Evolutionary conservation across 2,329 filamentous ascomycete genomes (phyloP), one percentile per base, ranked within the genome.

Genomic region (Beauveria australis): DNA sequence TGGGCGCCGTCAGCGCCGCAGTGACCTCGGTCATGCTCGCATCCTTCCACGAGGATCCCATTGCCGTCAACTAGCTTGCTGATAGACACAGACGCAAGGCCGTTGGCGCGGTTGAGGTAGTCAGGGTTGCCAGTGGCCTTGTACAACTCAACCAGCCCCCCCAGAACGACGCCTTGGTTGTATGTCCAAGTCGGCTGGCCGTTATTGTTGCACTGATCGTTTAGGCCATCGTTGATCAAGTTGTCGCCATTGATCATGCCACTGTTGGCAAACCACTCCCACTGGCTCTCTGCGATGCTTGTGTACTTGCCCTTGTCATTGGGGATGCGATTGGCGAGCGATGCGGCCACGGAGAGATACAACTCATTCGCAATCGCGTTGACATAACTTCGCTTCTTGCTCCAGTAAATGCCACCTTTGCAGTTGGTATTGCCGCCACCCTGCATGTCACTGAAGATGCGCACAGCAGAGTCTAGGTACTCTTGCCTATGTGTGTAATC

Each of bases 301-400:
- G 80, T 73, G 65, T 81, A 82, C 5, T 71, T 68, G 16, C 2
- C 33, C 37, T 66, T 66, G 60, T 75, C 73, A 18, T 69, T 66
- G 1, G 73, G 67, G 55, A 81, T 67, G 37, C 82, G 74, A 69
- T 81, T 77, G 62, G 80, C 80, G 52, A 86, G 72, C 58, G 80
- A 73, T 52, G 81, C 79, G 18, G 81, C 80, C 1, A 82, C 75
- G 43, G 76, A 73, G 53, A 84, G 74, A 68, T 83, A 82, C 40
- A 84, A 75, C 70, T 85, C 82, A 70, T 86, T 86, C 51, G 80
- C 75, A 62, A 82, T 81, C 53, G 82, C 79, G 62, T 79, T 80
- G 65, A 85, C 81, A 63, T 78, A 79, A 5, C 73, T 72, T 59
- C 73, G 67, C 16, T 78, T 72, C 66, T 84, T 83, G 66, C 78